Evolutionary conservation across 192 early-diverging fungal genomes (phyloP).

Genomic region (Backusella morwellensis): DNA sequence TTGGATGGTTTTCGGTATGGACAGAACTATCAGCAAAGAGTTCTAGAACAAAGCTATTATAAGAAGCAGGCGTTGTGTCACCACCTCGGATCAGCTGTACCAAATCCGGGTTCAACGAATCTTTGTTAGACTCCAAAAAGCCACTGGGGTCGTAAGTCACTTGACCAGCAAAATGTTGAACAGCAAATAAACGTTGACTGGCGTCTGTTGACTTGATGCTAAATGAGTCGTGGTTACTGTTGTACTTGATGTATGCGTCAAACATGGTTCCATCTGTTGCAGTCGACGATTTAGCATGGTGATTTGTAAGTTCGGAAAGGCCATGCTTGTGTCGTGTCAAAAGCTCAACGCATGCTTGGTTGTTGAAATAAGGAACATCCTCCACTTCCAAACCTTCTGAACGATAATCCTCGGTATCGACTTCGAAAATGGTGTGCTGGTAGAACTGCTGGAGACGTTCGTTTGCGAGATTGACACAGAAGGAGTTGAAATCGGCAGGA

Average conservation of each 20-base stretch:
- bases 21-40: conserved; percentile 74
- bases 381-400: conserved; percentile 59
- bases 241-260: conserved; percentile 52
- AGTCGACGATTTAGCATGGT: conserved; percentile 47
- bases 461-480: conserved; percentile 64
- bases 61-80: conserved; percentile 53
- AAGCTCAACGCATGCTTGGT: conserved; percentile 68
- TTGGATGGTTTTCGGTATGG: conserved; percentile 81
- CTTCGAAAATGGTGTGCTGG: conserved; percentile 70
- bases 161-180: conserved; percentile 78
- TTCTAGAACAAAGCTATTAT: conserved; percentile 71
- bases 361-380: conserved; percentile 57
- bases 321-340: conserved; percentile 68
- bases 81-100: conserved; percentile 79
- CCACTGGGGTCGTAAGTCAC: conserved; percentile 63
- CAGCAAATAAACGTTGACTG: conserved; percentile 60
- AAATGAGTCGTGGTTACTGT: conserved; percentile 47
- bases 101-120: conserved; percentile 80
- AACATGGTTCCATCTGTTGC: conserved; percentile 51
- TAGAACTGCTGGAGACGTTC: conserved; percentile 83
- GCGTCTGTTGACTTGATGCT: conserved; percentile 36
- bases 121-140: conserved; percentile 77
- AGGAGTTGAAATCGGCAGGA: conserved; percentile 62
- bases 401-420: conserved; percentile 56
- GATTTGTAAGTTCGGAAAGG: conserved; percentile 61